Base-by-base conservation (phyloP, 73 alveolate species). In the Tetrahymena elliotti region DNA sequence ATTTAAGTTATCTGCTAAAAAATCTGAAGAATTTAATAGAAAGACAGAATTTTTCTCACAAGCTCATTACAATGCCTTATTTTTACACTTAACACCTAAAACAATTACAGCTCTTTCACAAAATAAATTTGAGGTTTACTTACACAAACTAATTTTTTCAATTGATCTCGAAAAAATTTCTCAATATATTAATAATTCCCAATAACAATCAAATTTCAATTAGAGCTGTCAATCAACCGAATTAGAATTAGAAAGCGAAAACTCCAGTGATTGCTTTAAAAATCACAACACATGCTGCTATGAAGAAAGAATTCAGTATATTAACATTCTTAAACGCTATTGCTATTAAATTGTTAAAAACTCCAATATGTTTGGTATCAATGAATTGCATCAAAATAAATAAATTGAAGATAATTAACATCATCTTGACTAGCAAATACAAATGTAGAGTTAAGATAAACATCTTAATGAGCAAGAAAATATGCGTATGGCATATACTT, bases 401-500 rank as follows among this genome's bases (percentile, higher is more conserved):
- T 68, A 9, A 24, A 31, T 22, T 68, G 4, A 68, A 68, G 88
- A n/a, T 16, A 68, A 68, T 68, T 1, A 68, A 2, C 20, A 3
- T 0, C n/a, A 6, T 27, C 3, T 7, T 3, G 36, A 31, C n/a
- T 35, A 68, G 33, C n/a, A 68, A 16, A 22, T 27, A 31, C 22
- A 27, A 27, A 68, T 27, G 1, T 68, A 68, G 33, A 68, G n/a
- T 31, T 11, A n/a, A 68, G 88, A 68, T 16, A 68, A 68, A 10
- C 33, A 68, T 4, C 36, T 68, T 3, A 68, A 68, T 18, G 88
- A 68, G 36, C 22, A 68, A 31, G 88, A 68, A 10, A 68, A 68
- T 68, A 68, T 68, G 88, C 88, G 88, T 68, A 68, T 68, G 88
- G 88, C 88, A n/a, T 68, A 68, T 68, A 68, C 88, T 68, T 68